Evolutionary conservation across 768 basidiomycete species (phyloP), one percentile per base, ranked within the genome.

Genomic region (Fomitopsis serialis): DNA sequence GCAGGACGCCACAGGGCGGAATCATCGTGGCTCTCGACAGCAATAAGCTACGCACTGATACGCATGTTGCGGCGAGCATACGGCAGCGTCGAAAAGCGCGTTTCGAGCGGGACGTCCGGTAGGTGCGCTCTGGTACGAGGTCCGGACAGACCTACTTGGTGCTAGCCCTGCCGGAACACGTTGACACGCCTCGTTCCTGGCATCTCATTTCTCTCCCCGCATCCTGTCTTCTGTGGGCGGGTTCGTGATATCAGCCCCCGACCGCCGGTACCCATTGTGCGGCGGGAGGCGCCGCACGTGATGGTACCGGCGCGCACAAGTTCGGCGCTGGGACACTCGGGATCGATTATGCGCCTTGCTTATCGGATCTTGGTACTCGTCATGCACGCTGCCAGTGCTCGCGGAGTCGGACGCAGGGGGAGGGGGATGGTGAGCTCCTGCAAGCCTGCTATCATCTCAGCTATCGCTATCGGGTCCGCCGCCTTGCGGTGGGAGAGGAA

Each of bases 331-430:
- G 8, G 10, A 19, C 23, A 3, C 37, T 24, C 48, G 48, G 47
- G 40, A 49, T 54, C 47, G 53, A 54, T 54, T 27, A 42, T 35
- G 24, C 32, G 22, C 35, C 53, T 54, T 54, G 53, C 47, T 42
- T 49, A 54, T 54, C 53, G 53, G 53, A 54, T 54, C 53, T 54
- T 44, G 37, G 45, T 44, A 22, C 42, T 52, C 51, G 51, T 44
- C 51, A 40, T 40, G 37, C 37, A 19, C 37, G 19, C 37, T 40
- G 37, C n/a, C n/a, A n/a, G n/a, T n/a, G n/a, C 19, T 40, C 37
- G 37, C 37, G 37, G 36, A 22, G 35, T 45, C 44, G 44, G 15
- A 21, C 10, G 15, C 24, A 9, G 11, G 21, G 32, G 32, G 27
- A 50, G 40, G 40, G 19, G 22, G 40, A 22, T 13, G 21, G 15